phyloP scores from a whole-genome alignment of 768 basidiomycete genomes.

The Chalciporus sphaerocephalus region DNA sequence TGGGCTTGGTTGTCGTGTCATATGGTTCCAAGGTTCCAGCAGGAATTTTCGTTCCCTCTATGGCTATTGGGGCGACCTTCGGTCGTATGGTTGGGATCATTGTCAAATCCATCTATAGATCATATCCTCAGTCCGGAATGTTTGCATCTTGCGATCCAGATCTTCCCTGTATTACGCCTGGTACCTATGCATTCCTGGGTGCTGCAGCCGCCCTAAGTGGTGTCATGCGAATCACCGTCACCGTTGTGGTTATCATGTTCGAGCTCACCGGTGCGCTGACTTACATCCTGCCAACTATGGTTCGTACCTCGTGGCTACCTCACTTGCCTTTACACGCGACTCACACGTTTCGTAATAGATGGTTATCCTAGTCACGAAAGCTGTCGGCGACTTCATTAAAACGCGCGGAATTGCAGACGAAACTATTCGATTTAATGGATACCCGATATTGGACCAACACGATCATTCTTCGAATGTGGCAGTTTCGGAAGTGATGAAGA shows the following conservation, averaged over 20 bases:
- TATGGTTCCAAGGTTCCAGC: conserved; percentile 97
- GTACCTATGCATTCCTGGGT: conserved; percentile 95
- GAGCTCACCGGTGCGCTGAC: conserved; percentile 96
- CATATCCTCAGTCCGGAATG: conserved; percentile 78
- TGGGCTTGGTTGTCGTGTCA: conserved; percentile 80
- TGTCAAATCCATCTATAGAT: conserved; percentile 87
- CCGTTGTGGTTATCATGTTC: conserved; percentile 99
- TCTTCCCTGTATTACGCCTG: conserved; percentile 95
- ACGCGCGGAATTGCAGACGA: conserved; percentile 95
- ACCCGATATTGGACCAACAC: conserved; percentile 94
- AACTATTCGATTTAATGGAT: conserved; percentile 95
- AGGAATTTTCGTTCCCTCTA: conserved; percentile 97
- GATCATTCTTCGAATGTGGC: conserved; percentile 89
- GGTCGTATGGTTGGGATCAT: conserved; percentile 96
- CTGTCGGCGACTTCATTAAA: conserved; percentile 92
- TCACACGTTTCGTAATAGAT: conserved; percentile 53
- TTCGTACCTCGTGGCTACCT: conserved; percentile 32
- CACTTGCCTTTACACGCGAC: conserved; percentile 6
- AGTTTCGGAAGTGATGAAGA: conserved; percentile 92
- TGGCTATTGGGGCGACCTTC: conserved; percentile 97
- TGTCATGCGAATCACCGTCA: conserved; percentile 94
- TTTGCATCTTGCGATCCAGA: conserved; percentile 90
- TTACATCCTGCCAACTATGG: conserved; percentile 98
- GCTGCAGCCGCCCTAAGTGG: conserved; percentile 96
- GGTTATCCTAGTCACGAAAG: conserved; percentile 92